Evolutionary conservation across 2,329 filamentous ascomycete genomes (phyloP), one percentile per base, ranked within the genome.

Genomic region (Hymenoscyphus fructigenus): DNA sequence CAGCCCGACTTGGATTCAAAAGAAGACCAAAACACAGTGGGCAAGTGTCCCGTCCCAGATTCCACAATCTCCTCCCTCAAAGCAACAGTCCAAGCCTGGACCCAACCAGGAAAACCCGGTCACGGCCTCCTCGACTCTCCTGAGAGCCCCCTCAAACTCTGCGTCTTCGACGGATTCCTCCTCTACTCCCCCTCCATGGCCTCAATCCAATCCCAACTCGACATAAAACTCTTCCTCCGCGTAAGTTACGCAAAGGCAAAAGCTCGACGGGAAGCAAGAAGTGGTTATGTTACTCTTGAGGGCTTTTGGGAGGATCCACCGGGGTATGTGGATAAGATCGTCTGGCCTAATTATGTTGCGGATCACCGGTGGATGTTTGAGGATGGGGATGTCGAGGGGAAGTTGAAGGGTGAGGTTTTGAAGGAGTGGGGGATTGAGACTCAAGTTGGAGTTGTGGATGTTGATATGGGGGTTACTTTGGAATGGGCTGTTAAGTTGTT

Each of bases 241-340:
- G 90, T 91, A 1, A 85, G 86, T 32, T 88, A 89, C 65, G 79
- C 79, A 14, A 84, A 79, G 50, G 89, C 89, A 2, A 90, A 89
- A 73, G 78, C 80, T 38, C 82, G 91, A 28, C 81, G 91, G 34
- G 86, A 90, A 74, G 87, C 86, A 0, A 81, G 91, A 62, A 87
- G 84, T 69, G 91, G 91, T 12, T 95, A 95, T 76, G 90, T 92
- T 34, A 94, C 91, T 2, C 78, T 90, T 5, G 88, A 97, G 73
- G 94, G 93, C 32, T 99, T 97, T 79, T 99, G 95, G 95, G 84
- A 88, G 64, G 95, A 99, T 77, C 95, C 95, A 0, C 92, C 92
- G 0, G 93, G 92, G 0, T 99, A 98, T 76, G 93, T 98, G 44
- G 93, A 98, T 76, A 86, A 91, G 75, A 85, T 99, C 62, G 95